Conservation (phyloP, 2,329 filamentous ascomycete species). For the Trichoderma sp. region DNA sequence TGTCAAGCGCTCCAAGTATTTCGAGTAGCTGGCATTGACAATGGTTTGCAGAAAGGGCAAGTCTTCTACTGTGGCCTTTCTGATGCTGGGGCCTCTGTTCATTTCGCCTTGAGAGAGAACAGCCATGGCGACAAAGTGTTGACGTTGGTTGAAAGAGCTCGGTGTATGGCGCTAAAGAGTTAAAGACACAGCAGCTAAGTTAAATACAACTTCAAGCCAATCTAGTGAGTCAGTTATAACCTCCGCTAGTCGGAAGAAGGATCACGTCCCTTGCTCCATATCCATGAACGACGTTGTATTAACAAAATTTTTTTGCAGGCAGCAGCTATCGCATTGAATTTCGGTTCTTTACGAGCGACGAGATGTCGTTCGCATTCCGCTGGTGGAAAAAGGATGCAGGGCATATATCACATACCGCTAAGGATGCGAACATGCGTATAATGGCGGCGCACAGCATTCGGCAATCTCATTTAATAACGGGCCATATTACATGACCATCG, state of each 20-base stretch:
- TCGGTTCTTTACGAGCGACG: not conserved
- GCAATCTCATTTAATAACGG: not conserved
- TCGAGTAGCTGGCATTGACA: constrained; percentile 40
- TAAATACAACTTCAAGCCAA: not conserved
- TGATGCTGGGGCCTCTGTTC: not conserved
- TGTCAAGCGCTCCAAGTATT: constrained; percentile 43
- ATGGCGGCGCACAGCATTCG: not conserved
- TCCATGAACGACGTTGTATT: not conserved
- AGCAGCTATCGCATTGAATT: not conserved
- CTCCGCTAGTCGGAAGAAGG: not conserved
- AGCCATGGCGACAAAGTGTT: not conserved
- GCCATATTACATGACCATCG: not conserved
- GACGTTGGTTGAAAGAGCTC: not conserved
- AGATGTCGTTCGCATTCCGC: constrained; percentile 6
- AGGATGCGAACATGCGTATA: not conserved
- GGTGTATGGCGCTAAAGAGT: not conserved
- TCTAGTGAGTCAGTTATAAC: not conserved
- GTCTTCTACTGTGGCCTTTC: not conserved
- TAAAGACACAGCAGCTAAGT: not conserved
- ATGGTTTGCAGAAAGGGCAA: constrained; percentile 36
- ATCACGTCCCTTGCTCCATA: not conserved
- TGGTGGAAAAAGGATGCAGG: not conserved
- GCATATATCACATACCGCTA: not conserved
- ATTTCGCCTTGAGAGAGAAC: not conserved
- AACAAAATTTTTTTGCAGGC: not conserved